Base-by-base conservation (phyloP, 352 stramenopile genomes). In the Aphanomyces stellatus region DNA sequence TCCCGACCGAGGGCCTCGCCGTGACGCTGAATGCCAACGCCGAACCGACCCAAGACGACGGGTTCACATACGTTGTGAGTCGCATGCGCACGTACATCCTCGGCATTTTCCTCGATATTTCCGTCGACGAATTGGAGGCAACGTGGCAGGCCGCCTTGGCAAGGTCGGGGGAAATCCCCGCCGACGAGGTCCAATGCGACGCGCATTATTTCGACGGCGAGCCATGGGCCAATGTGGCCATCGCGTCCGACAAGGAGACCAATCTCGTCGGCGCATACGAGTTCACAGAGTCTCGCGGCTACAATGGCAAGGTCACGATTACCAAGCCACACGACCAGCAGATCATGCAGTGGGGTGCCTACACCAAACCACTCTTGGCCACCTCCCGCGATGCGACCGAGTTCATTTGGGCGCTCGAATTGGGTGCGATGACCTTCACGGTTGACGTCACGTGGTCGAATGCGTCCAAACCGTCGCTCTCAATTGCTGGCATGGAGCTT, bases 71-170 rank as follows among this genome's bases (percentile, higher is more conserved):
- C 53, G 73, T 75, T 10, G 75, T 88, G 60, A 78, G 88, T 56
- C 80, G 86, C 62, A 80, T 85, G 27, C 77, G 82, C 2, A 81
- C 77, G 53, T 88, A 90, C 65, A 61, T 88, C 13, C 76, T 88
- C 55, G 82, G 82, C 0, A 73, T 90, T 25, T 87, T 90, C 40
- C 69, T 90, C 8, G 79, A 88, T 35, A 77, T 88, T 0, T 77
- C 80, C 1, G 83, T 78, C 57, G 46, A 74, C 15, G 75, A 87
- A 31, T 63, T 90, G 27, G 80, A 87, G 43, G 71, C 71, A 5
- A 73, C 72, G n/a, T 87, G 78, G 28, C 22, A 57, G 2, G 31
- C 43, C 55, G 11, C 65, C 67, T 19, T 85, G 69, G 76, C 74
- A 27, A 28, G 65, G 1, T 69, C 69, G 1, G 77, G 85, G 46